Base-by-base conservation (phyloP, 225 moss, liverwort and hornwort genomes). In the Ulota crispa region DNA sequence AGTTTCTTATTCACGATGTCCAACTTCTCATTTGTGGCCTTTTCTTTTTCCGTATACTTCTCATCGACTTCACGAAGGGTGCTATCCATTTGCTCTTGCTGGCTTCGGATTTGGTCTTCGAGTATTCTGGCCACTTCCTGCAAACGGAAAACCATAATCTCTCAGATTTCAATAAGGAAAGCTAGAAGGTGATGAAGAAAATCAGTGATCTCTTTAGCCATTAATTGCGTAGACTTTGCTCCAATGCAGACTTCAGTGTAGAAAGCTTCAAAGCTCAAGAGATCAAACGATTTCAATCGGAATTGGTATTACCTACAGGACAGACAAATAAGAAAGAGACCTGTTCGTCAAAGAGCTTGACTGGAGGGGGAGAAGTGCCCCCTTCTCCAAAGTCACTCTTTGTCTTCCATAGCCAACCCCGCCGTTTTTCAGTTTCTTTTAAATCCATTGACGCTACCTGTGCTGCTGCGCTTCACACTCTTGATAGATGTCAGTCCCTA, bases 321-420 rank as follows among this genome's bases (percentile, higher is more conserved):
- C 19, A 54, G 41, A 63, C 36, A 70, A 47, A 50, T 42, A 11
- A 80, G 72, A 11, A 43, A 62, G n/a, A 62, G 69, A 87, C 87
- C 88, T 86, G 90, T 70, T 90, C 88, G 72, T 90, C 90, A 69
- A 87, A 89, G 63, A 89, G 89, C 80, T 90, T 88, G 55, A 90
- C 86, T 24, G 80, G 83, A 84, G 78, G 64, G 47, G 86, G 84
- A 27, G 88, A 84, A 43, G 77, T 68, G 30, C 76, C 88, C 36
- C 90, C 80, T 20, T 90, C 90, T 31, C 73, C 70, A 4, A 82
- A 69, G 63, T 86, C 88, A 72, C 86, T 84, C 69, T 84, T 86
- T 73, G 88, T 90, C 77, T 84, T 90, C 90, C 90, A 84, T 77
- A 83, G 86, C 90, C 90, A 90, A 70, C 86, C 73, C 34, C 90